Conservation (phyloP, 2,329 filamentous ascomycete species). For the Purpureocillium lavendulum region DNA sequence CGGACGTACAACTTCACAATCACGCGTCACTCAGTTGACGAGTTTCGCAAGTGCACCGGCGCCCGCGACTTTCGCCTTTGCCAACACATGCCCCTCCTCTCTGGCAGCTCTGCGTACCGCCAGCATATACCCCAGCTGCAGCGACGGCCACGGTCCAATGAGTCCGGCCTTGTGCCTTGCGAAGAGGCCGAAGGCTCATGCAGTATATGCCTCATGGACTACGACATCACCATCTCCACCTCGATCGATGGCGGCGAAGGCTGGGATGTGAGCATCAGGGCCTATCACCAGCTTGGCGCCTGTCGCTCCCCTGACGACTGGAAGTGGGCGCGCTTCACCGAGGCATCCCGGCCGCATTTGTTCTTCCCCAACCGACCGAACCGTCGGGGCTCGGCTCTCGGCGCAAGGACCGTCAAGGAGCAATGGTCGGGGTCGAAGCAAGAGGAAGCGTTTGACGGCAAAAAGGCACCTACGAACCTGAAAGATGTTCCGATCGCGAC, state of each 20-base stretch:
- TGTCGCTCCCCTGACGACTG: slow-evolving; percentile 14
- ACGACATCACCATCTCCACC: slow-evolving; percentile 12
- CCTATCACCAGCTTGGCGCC: slow-evolving; percentile 13
- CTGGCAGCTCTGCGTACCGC: slow-evolving; percentile 9
- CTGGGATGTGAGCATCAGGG: slow-evolving; percentile 9
- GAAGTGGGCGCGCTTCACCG: slow-evolving; percentile 18
- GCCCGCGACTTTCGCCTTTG: slow-evolving; percentile 13
- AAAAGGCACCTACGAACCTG: too few relatives aligned
- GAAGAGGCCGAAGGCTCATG: slow-evolving; percentile 10
- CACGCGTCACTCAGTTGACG: slow-evolving; percentile 1
- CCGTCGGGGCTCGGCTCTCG: slow-evolving; percentile 10
- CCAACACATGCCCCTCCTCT: slow-evolving; percentile 13
- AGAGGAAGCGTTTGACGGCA: too few relatives aligned
- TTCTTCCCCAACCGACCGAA: slow-evolving; percentile 14
- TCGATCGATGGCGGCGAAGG: not conserved
- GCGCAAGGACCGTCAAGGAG: slow-evolving; percentile 9
- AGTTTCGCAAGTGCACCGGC: slow-evolving; percentile 10
- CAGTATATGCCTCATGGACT: slow-evolving; percentile 14
- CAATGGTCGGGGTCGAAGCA: slow-evolving; percentile 8
- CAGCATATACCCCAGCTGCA: slow-evolving; percentile 12
- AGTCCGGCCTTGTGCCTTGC: slow-evolving; percentile 3
- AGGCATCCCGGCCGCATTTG: slow-evolving; percentile 10
- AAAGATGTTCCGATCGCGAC: too few relatives aligned
- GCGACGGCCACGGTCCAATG: not conserved
- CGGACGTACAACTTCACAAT: slow-evolving; percentile 11